These are phyloP conservation scores for Penicillium brevicompactum DNA, from an alignment of 2,329 filamentous ascomycete species.

Conservation along the genomic window DNA sequence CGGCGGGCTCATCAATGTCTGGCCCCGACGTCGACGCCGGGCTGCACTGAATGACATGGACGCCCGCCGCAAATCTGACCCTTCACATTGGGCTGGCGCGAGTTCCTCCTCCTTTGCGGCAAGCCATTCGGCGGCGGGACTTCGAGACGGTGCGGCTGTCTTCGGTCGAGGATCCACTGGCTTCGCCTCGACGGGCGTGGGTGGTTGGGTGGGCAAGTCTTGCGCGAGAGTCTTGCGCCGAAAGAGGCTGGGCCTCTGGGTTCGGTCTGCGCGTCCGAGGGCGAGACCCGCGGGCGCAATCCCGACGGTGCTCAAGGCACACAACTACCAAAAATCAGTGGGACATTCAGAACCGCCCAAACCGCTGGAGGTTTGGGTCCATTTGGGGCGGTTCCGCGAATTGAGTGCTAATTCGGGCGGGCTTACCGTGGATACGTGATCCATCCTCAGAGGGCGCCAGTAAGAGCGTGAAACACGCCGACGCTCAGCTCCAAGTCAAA, in stretches of 20 bases:
- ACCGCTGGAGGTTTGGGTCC: not conserved
- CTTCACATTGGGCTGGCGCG: conserved; percentile 14
- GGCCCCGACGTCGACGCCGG: conserved; percentile 38
- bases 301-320: conserved; percentile 65
- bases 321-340: conserved; percentile 50
- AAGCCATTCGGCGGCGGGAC: conserved; percentile 16
- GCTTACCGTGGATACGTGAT: conserved; percentile 46
- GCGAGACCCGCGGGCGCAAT: conserved; percentile 62
- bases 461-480: conserved; percentile 34
- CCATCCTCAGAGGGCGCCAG: conserved; percentile 37
- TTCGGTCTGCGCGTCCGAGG: conserved; percentile 54
- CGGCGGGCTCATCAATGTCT: conserved; percentile 38
- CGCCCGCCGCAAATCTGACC: conserved; percentile 24
- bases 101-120: conserved; percentile 17
- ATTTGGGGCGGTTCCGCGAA: not conserved
- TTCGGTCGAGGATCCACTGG: conserved; percentile 19
- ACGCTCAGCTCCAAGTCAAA: conserved; percentile 36
- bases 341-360: not conserved
- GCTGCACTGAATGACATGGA: conserved; percentile 31
- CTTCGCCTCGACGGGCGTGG: conserved; percentile 14
- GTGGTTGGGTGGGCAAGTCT: conserved; percentile 20
- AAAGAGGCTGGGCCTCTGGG: conserved; percentile 33
- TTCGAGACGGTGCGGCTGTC: conserved; percentile 22
- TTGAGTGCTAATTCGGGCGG: not conserved
- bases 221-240: conserved; percentile 30